These are phyloP conservation scores for Cercospora sp. DNA, from an alignment of 2,329 filamentous ascomycete genomes.

Conservation along the genomic window DNA sequence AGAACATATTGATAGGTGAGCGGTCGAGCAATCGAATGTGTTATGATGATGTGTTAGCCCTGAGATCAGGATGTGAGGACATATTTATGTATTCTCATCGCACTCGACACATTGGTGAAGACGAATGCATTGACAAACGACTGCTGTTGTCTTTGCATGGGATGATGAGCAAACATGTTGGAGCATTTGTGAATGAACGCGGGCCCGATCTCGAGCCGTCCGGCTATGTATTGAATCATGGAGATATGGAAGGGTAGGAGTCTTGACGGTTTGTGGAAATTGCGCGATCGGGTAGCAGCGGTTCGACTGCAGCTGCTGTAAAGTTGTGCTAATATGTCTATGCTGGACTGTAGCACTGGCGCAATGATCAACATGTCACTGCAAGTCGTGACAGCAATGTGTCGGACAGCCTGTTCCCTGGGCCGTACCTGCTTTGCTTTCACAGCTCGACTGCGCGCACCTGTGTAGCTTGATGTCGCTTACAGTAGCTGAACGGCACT, in stretches of 20 bases:
- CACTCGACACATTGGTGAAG: background rate
- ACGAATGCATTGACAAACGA: background rate
- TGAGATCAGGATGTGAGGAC: background rate
- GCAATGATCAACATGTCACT: background rate
- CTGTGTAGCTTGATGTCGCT: background rate
- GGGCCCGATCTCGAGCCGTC: background rate
- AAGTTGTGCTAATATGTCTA: background rate
- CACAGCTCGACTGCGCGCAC: background rate
- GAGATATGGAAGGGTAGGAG: background rate
- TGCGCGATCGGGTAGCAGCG: background rate
- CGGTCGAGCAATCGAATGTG: background rate
- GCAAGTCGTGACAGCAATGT: background rate
- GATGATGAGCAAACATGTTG: background rate
- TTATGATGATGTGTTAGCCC: background rate
- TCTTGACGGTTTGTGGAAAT: background rate
- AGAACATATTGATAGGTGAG: background rate
- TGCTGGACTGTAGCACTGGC: background rate
- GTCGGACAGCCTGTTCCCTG: background rate
- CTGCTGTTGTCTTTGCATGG: too few relatives aligned
- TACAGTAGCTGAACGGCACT: background rate
- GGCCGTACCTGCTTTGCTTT: background rate
- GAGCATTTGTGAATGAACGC: background rate
- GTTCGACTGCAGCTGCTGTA: background rate
- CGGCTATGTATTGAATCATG: too few relatives aligned
- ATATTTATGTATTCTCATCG: background rate